Percentiles rank a stretch among this genome's conserved stretches.
phyloP scores from a whole-genome alignment of 2,329 filamentous ascomycete species.

The Xylaria sp. region DNA sequence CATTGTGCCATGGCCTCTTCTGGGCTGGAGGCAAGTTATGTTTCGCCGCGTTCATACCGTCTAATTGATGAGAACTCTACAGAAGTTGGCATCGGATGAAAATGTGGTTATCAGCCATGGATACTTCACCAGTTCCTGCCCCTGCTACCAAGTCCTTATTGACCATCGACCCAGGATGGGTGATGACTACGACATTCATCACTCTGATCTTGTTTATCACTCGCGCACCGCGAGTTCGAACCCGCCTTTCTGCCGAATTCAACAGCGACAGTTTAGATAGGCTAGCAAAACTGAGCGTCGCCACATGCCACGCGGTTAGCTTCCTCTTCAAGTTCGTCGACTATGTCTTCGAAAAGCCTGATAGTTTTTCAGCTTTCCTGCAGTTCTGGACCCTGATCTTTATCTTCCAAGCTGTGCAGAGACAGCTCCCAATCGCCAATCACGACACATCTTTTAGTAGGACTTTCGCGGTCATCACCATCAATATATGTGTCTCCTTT shows the following conservation, averaged over 20 bases:
- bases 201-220: background rate
- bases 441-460: background rate
- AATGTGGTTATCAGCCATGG: background rate
- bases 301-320: background rate
- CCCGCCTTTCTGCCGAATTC: background rate
- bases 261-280: background rate
- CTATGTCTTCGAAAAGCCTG: background rate
- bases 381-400: background rate
- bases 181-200: background rate
- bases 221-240: background rate
- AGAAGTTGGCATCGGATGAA: background rate
- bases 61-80: background rate
- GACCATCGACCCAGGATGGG: background rate
- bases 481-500: background rate
- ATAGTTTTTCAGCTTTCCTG: background rate
- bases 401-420: background rate
- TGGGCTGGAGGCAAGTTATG: background rate
- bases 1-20: background rate
- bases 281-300: background rate
- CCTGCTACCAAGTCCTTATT: background rate
- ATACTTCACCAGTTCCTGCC: background rate
- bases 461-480: background rate
- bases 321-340: background rate
- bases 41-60: background rate
- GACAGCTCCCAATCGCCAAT: background rate